Evolutionary conservation across 192 early-diverging fungal genomes (phyloP), one percentile per base, ranked within the genome.

Genomic region (Rhizophagus clarus): DNA sequence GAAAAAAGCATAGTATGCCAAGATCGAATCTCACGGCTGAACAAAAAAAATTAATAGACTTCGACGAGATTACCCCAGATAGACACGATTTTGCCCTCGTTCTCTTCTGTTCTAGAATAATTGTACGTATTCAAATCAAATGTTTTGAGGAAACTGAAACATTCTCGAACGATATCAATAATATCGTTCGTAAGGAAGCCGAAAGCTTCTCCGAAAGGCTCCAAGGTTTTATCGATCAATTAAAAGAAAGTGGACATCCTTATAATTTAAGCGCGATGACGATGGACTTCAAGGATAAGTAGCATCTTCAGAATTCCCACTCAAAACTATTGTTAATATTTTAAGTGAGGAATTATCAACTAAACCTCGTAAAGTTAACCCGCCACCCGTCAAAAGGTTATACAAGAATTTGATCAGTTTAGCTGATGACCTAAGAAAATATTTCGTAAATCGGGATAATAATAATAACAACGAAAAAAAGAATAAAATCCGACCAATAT

Each of bases 391-490:
- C 1, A 56, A 61, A 49, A 2, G 31, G 5, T 3, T 78, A 22
- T 78, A 78, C 34, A 66, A 32, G 20, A 78, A 78, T 68, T 40
- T 78, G 3, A 29, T 78, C 10, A 78, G 9, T 24, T 68, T 78
- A 31, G 32, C 42, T 17, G 64, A 78, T 51, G 76, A 78, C 69
- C 34, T 78, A n/a, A 14, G 51, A 14, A 78, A 74, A 2, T 74
- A 51, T 56, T 40, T 29, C 10, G 20, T 47, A 47, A 68, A 67
- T 63, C 15, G 22, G 22, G n/a, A 24, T 0, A 26, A 40, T 29
- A 2, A n/a, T 1, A 24, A n/a, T n/a, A n/a, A n/a, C n/a, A n/a
- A 74, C 34, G 32, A 64, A 60, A 64, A 69, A 68, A 66, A 47
- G 20, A 15, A n/a, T 1, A 24, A 47, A 2, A 68, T 78, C 22